Evolutionary conservation across 805 yeast genomes (phyloP).

Genomic region (Wickerhamomyces tratensis): DNA sequence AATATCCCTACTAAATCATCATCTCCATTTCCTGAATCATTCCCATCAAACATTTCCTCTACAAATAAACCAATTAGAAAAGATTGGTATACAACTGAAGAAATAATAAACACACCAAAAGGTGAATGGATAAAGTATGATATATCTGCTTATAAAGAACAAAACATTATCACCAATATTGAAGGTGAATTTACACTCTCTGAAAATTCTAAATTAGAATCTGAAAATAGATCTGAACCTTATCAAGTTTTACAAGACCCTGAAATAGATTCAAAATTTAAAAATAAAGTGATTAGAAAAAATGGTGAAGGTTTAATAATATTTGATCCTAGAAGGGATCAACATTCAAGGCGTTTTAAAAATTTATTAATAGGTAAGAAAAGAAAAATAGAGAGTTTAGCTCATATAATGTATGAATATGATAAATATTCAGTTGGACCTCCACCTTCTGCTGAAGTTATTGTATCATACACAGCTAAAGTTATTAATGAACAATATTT

Average conservation of each 20-base stretch:
- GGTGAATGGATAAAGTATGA: constrained; percentile 1
- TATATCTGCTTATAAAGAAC: constrained; percentile 6
- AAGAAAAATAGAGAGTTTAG: too few relatives aligned
- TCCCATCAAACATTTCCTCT: background rate
- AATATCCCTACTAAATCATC: constrained; percentile 6
- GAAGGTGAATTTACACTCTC: background rate
- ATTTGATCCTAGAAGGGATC: background rate
- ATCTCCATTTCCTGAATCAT: background rate
- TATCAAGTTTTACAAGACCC: constrained; percentile 9
- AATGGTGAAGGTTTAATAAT: background rate
- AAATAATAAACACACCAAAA: too few relatives aligned
- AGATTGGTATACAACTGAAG: too few relatives aligned
- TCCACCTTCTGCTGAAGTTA: constrained; percentile 59
- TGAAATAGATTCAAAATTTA: constrained; percentile 11
- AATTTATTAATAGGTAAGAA: constrained; percentile 23
- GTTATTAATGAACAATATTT: constrained; percentile 35
- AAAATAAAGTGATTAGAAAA: constrained; percentile 3
- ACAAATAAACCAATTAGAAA: too few relatives aligned
- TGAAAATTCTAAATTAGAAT: background rate
- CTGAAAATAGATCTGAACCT: constrained; percentile 1
- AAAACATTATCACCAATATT: constrained; percentile 1
- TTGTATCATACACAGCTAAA: constrained; percentile 57
- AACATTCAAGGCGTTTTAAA: constrained; percentile 1
- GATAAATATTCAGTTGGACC: constrained; percentile 72
- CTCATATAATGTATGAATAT: constrained; percentile 18